phyloP scores from a whole-genome alignment of 495 filamentous ascomycete species.

The Annulohypoxylon bovei region DNA sequence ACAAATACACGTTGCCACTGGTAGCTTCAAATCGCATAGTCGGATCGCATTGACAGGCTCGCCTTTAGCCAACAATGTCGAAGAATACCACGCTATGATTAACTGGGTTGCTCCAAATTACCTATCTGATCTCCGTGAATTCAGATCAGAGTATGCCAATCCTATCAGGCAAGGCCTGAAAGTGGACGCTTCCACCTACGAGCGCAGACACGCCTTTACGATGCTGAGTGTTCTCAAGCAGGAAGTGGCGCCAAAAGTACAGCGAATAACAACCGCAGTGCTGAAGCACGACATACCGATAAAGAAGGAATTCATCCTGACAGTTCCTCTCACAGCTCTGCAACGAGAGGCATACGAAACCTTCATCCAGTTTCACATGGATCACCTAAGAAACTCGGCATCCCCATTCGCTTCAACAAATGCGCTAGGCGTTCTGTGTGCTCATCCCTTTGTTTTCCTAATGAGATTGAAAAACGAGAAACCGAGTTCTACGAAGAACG shows the following conservation, averaged over 20 bases:
- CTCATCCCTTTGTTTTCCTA: slow-evolving; percentile 75
- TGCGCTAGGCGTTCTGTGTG: slow-evolving; percentile 73
- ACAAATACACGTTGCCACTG: slow-evolving; percentile 61
- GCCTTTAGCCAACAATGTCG: slow-evolving; percentile 82
- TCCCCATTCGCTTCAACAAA: slow-evolving; percentile 59
- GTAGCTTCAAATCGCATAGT: slow-evolving; percentile 69
- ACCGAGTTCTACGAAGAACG: slow-evolving; percentile 16
- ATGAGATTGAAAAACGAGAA: slow-evolving; percentile 59
- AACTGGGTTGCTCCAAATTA: slow-evolving; percentile 87
- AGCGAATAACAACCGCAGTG: slow-evolving; percentile 74
- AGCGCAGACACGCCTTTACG: slow-evolving; percentile 68
- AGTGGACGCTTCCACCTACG: slow-evolving; percentile 63
- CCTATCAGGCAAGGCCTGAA: slow-evolving; percentile 79
- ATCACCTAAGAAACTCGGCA: slow-evolving; percentile 47
- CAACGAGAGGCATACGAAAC: slow-evolving; percentile 71
- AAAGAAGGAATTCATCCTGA: slow-evolving; percentile 86
- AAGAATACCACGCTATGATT: slow-evolving; percentile 86
- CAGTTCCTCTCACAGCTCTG: slow-evolving; percentile 71
- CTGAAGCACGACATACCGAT: slow-evolving; percentile 70
- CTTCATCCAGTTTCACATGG: slow-evolving; percentile 58
- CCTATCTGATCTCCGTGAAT: slow-evolving; percentile 72
- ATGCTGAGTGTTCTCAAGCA: slow-evolving; percentile 75
- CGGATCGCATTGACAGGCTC: slow-evolving; percentile 91
- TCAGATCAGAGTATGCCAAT: slow-evolving; percentile 71
- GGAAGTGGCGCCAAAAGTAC: slow-evolving; percentile 80